These are phyloP conservation scores for Phytophthora podocarpi DNA, from an alignment of 352 stramenopile genomes.

Conservation along the genomic window DNA sequence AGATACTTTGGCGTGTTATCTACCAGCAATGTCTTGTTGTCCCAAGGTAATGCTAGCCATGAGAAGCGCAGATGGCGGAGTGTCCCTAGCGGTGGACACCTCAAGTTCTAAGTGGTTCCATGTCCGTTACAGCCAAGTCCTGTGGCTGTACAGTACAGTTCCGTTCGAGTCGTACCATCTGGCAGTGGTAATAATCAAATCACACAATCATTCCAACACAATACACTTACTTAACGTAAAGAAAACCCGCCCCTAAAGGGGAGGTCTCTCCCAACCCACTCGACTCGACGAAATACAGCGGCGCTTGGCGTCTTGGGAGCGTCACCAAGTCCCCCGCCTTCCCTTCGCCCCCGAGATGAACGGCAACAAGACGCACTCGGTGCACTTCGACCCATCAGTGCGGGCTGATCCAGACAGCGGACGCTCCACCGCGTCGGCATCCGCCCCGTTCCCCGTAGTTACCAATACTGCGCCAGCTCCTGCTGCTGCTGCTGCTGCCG, in stretches of 20 bases:
- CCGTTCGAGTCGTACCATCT: conserved; percentile 1
- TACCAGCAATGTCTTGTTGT: too few relatives aligned
- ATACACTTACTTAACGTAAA: conserved; percentile 9
- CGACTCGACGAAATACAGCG: conserved; percentile 29
- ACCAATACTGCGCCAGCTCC: neutral
- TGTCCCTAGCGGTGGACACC: neutral
- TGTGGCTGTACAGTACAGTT: conserved; percentile 1
- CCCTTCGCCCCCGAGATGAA: conserved; percentile 36
- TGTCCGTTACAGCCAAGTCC: too few relatives aligned
- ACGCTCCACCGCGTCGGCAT: conserved; percentile 30
- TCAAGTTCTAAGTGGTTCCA: conserved; percentile 7
- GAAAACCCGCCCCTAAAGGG: neutral
- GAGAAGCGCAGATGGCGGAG: neutral
- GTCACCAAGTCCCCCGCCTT: conserved; percentile 9
- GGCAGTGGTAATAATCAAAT: conserved; percentile 13
- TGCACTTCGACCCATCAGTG: conserved; percentile 77
- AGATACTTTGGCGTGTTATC: conserved; percentile 3
- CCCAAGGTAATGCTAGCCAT: neutral
- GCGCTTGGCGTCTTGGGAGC: conserved; percentile 3
- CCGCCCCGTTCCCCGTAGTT: neutral
- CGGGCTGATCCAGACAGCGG: conserved; percentile 56
- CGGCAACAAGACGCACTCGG: conserved; percentile 59
- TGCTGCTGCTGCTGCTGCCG: conserved; percentile 5
- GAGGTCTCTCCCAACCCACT: conserved; percentile 21
- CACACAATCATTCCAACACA: conserved; percentile 8